Percentiles rank a stretch among this genome's conserved stretches.
phyloP scores from a whole-genome alignment of 148 eudicot species.

The Nepenthes gracilis region DNA sequence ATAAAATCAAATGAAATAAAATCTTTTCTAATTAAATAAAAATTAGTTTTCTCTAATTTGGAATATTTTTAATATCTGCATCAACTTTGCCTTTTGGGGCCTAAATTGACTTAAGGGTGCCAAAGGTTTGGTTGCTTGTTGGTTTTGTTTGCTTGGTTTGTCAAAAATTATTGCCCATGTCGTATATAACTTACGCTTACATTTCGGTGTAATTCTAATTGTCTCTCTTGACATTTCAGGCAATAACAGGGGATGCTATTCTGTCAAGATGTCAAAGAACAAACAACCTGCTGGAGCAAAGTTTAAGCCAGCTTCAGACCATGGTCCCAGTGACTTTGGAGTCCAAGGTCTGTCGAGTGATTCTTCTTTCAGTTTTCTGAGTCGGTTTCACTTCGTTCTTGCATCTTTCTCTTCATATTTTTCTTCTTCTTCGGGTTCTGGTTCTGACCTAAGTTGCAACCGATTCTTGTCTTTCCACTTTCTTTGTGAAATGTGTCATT shows the following conservation, averaged over 20 bases:
- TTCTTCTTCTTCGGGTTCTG: background rate
- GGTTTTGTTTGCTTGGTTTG: too few relatives aligned
- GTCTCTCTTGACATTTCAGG: constrained; percentile 30
- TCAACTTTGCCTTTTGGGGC: too few relatives aligned
- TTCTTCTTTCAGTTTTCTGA: constrained; percentile 1
- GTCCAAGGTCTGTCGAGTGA: constrained; percentile 38
- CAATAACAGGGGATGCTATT: constrained; percentile 56
- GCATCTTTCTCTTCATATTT: background rate
- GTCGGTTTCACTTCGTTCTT: background rate
- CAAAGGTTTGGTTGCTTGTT: too few relatives aligned
- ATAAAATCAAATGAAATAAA: too few relatives aligned
- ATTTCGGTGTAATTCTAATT: background rate
- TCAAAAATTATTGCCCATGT: too few relatives aligned
- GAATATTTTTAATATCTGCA: too few relatives aligned
- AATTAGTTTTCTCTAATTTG: too few relatives aligned
- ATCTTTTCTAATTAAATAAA: too few relatives aligned
- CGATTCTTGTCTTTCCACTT: too few relatives aligned
- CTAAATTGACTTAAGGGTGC: too few relatives aligned
- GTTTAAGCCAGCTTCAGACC: constrained; percentile 55
- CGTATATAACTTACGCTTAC: background rate
- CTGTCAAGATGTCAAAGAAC: constrained; percentile 51
- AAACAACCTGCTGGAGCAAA: constrained; percentile 34
- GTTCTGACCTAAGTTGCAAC: too few relatives aligned
- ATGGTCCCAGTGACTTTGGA: constrained; percentile 61
- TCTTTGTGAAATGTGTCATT: too few relatives aligned